These are phyloP conservation scores for Desmodesmus armatus DNA, from an alignment of 139 green algal genomes.

Conservation along the genomic window DNA sequence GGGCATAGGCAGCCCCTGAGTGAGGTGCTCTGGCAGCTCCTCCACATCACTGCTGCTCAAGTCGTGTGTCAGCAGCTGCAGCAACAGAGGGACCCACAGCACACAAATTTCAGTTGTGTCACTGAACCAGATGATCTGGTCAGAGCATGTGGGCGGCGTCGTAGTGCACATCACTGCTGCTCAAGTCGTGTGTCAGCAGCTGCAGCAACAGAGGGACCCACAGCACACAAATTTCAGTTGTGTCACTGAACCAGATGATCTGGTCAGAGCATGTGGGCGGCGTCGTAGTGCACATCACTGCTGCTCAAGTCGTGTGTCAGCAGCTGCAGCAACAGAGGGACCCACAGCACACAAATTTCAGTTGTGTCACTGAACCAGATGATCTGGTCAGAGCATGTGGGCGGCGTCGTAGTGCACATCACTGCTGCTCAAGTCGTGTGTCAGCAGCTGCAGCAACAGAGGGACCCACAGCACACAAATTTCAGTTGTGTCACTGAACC, in stretches of 20 bases:
- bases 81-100: neutral
- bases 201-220: neutral
- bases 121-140: too few species aligned
- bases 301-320: neutral
- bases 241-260: too few species aligned
- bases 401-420: too few species aligned
- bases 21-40: neutral
- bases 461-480: neutral
- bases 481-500: too few species aligned
- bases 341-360: neutral
- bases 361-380: too few species aligned
- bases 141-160: too few species aligned
- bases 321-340: constrained; percentile 3
- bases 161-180: neutral
- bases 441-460: constrained; percentile 22
- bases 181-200: constrained; percentile 10
- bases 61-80: constrained; percentile 26
- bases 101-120: too few species aligned
- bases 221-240: too few species aligned
- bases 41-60: neutral
- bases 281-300: neutral
- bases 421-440: neutral
- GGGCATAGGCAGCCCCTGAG: constrained; percentile 34
- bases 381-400: too few species aligned
- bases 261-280: too few species aligned